A percentile compares a stretch with the other conserved stretches of the same genome.
Conservation (phyloP, 2,329 filamentous ascomycete genomes). For the Penicillium expansum region DNA sequence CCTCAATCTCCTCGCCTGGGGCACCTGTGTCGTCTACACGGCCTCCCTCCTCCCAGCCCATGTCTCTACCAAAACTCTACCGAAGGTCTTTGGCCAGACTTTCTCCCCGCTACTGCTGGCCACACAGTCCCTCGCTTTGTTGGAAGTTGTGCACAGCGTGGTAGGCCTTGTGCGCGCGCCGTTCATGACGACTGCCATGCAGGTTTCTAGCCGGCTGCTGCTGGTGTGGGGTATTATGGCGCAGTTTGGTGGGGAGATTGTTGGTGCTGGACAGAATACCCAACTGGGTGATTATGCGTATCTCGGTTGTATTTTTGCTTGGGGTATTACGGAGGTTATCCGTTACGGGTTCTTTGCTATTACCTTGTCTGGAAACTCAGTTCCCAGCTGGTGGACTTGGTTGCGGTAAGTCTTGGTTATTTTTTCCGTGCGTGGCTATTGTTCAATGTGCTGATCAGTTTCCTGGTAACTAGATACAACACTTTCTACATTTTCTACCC, state of each 20-base stretch:
- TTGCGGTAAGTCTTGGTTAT: conserved; percentile 29
- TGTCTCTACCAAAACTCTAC: conserved; percentile 48
- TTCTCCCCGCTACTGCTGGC: conserved; percentile 48
- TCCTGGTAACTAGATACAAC: conserved; percentile 58
- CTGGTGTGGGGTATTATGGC: conserved; percentile 84
- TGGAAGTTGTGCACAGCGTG: conserved; percentile 81
- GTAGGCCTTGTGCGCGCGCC: conserved; percentile 82
- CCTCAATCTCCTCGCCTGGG: conserved; percentile 74
- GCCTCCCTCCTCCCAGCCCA: conserved; percentile 53
- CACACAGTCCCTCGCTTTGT: conserved; percentile 76
- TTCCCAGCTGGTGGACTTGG: conserved; percentile 70
- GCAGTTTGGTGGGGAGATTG: conserved; percentile 53
- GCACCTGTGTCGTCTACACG: conserved; percentile 69
- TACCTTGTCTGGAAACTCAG: conserved; percentile 53
- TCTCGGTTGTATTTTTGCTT: conserved; percentile 65
- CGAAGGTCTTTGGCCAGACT: conserved; percentile 47
- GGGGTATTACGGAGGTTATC: conserved; percentile 88
- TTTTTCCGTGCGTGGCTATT: not conserved
- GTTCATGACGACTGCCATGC: conserved; percentile 80
- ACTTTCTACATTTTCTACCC: conserved; percentile 93
- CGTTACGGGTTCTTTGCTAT: conserved; percentile 90
- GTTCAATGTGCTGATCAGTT: not conserved
- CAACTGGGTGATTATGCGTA: conserved; percentile 43
- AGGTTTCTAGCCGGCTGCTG: conserved; percentile 81
- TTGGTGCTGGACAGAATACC: conserved; percentile 22